A percentile compares a stretch with the other conserved stretches of the same genome.
Conservation (phyloP, 2,329 filamentous ascomycete species). For the Cercospora citrullina region DNA sequence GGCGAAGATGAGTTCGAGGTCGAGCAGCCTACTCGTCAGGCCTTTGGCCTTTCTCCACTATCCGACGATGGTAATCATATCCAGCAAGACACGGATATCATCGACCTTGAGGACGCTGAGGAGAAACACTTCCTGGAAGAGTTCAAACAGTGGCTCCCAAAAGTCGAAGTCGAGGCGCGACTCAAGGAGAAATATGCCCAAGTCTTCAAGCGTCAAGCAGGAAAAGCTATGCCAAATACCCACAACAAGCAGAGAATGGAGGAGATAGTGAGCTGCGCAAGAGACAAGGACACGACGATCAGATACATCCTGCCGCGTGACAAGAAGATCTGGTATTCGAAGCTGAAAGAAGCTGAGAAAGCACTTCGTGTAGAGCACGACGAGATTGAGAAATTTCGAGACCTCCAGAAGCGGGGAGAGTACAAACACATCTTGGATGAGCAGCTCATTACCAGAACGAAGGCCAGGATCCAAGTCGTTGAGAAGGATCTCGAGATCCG, state of each 20-base stretch:
- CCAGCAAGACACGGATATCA: neutral
- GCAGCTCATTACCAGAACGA: neutral
- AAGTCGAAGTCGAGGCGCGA: neutral
- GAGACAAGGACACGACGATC: neutral
- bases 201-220: neutral
- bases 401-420: neutral
- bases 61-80: no score
- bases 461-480: neutral
- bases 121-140: neutral
- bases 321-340: neutral
- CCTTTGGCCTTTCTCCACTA: no score
- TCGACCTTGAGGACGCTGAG: constrained; percentile 1
- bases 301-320: neutral
- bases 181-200: neutral
- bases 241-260: neutral
- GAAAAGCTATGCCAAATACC: neutral
- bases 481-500: neutral
- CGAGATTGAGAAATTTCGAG: neutral
- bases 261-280: neutral
- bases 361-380: neutral
- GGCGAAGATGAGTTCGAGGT: neutral
- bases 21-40: neutral
- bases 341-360: neutral
- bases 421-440: neutral
- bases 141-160: neutral